Conservation (phyloP, 2,329 filamentous ascomycete genomes). For the Tolypocladium cylindrosporum region DNA sequence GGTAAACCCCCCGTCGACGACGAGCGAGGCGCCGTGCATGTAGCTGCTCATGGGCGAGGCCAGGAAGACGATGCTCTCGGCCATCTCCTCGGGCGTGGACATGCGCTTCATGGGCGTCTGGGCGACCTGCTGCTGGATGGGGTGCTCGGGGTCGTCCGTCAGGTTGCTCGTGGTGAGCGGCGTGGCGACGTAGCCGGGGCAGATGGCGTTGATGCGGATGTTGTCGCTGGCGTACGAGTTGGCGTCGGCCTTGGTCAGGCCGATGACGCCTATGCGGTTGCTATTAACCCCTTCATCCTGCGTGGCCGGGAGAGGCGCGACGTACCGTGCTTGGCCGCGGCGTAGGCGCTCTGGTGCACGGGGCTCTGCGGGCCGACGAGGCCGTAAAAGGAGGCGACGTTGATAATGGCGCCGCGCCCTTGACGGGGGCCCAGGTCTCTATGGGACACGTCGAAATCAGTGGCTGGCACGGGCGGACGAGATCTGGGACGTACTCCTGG, state of each 20-base stretch:
- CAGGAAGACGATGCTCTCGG: conserved; percentile 40
- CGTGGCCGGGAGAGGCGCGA: neutral
- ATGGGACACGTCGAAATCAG: neutral
- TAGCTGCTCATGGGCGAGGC: conserved; percentile 42
- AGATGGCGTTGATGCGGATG: conserved; percentile 53
- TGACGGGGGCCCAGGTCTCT: conserved; percentile 24
- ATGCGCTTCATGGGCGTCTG: conserved; percentile 38
- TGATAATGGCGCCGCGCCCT: conserved; percentile 42
- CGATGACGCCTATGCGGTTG: conserved; percentile 26
- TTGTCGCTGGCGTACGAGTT: conserved; percentile 37
- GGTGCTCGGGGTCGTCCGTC: conserved; percentile 13
- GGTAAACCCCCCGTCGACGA: conserved; percentile 36
- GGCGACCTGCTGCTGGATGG: conserved; percentile 27
- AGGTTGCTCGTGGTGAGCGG: conserved; percentile 21
- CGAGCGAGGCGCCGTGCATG: conserved; percentile 36
- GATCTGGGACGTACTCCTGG: conserved; percentile 27
- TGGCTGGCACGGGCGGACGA: neutral
- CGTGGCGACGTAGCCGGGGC: conserved; percentile 39
- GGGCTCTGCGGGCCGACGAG: conserved; percentile 26
- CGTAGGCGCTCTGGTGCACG: conserved; percentile 34
- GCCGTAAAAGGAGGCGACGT: conserved; percentile 42
- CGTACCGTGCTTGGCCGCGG: conserved; percentile 39
- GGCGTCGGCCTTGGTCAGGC: conserved; percentile 43
- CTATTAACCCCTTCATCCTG: no score
- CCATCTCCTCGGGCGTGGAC: conserved; percentile 40